A percentile compares a stretch with the other conserved stretches of the same genome.
Conservation (phyloP, 73 alveolate genomes). For the Blepharisma stoltei region DNA sequence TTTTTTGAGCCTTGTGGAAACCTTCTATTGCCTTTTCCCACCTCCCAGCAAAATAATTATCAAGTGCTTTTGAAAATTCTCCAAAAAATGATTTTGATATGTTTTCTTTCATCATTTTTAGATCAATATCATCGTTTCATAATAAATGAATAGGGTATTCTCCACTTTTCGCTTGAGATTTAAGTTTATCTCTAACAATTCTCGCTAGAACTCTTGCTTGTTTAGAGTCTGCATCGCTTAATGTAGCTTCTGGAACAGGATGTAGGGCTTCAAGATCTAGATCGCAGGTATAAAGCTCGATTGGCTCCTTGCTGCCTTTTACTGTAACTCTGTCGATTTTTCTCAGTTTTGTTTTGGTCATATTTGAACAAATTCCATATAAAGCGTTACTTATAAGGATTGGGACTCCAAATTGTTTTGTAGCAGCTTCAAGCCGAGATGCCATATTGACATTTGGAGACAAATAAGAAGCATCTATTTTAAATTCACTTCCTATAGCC, state of each 20-base stretch:
- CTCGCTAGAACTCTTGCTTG: neutral
- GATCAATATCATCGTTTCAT: conserved; percentile 70
- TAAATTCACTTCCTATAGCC: conserved; percentile 32
- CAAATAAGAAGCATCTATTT: conserved; percentile 33
- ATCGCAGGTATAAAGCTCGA: conserved; percentile 66
- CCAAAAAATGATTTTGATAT: conserved; percentile 67
- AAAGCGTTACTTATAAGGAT: conserved; percentile 60
- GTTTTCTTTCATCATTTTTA: conserved; percentile 61
- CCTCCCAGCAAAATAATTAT: conserved; percentile 72
- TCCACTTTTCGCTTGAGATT: neutral
- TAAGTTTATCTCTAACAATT: conserved; percentile 7
- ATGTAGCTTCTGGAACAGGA: conserved; percentile 8
- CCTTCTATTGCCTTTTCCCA: conserved; percentile 81
- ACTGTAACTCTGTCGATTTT: conserved; percentile 72
- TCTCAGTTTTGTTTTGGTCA: conserved; percentile 40
- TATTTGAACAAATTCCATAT: conserved; percentile 41
- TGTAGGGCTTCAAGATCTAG: conserved; percentile 18
- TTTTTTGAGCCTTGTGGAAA: conserved; percentile 53
- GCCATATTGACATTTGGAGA: conserved; percentile 86
- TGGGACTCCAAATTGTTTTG: conserved; percentile 69
- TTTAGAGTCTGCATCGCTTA: neutral
- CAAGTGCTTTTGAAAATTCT: conserved; percentile 64
- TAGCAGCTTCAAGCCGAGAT: conserved; percentile 75
- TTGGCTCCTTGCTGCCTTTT: conserved; percentile 65
- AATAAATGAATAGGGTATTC: conserved; percentile 19